Evolutionary conservation across 148 eudicot species (phyloP), one percentile per base, ranked within the genome.

Genomic region (Rhododendron griersonianum): DNA sequence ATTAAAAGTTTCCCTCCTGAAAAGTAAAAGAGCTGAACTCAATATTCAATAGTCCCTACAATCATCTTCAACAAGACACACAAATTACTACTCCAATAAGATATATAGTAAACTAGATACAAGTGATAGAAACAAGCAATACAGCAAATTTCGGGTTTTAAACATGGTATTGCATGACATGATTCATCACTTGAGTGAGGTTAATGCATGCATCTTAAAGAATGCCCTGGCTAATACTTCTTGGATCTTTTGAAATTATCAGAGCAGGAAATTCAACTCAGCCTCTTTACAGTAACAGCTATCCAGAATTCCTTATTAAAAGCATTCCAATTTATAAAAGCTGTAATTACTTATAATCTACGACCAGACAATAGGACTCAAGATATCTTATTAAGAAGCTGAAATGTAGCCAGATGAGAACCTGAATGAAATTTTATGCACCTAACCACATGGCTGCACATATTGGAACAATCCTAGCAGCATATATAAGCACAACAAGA

Each of bases 1-100:
- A 83, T 91, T 90, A 53, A 92, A 92, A 73, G 93, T 92, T 86
- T 92, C 93, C 88, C 93, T 92, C 92, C 92, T 92, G 85, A 77
- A 83, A 5, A 81, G 18, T 45, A 37, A 67, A 37, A 51, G 25
- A 44, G 78, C 37, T 57, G 53, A 37, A 47, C 55, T 35, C 18
- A 59, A 41, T 13, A 28, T 71, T 74, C 41, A 74, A 16, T 35
- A 15, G 44, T 33, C 45, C 23, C 78, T 28, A 16, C 78, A 33
- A 74, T 69, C 35, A 69, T 74, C 78, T 74, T 74, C 78, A 35
- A 30, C 44, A 74, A 33, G 78, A 33, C 21, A 35, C 44, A 35
- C 28, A 74, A 35, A 74, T 35, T 13, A 16, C 78, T 15, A 74
- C 21, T 28, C 33, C 74, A 28, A 3, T 28, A 35, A 35, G 78